Percentiles rank a stretch among this genome's conserved stretches.
These are phyloP conservation scores for Cochlearia excelsa DNA, from an alignment of 345 rosid species.

Conservation along the genomic window DNA sequence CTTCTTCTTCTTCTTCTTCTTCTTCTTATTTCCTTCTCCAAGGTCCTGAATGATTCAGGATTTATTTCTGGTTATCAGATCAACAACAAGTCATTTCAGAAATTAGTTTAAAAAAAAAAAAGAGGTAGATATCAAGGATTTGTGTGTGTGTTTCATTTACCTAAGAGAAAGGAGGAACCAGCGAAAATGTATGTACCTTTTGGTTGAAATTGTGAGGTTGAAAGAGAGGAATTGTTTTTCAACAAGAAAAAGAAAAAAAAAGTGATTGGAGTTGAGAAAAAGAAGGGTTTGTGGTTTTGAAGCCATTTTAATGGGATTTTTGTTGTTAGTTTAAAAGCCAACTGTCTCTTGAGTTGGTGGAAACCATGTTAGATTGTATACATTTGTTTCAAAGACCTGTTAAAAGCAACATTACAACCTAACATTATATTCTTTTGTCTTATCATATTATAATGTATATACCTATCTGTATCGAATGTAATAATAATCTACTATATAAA, in stretches of 20 bases:
- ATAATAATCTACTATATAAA: too few species aligned
- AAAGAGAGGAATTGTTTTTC: conserved; percentile 8
- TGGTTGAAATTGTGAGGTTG: conserved; percentile 41
- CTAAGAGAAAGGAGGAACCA: conserved; percentile 44
- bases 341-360: conserved; percentile 37
- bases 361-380: conserved; percentile 29
- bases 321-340: conserved; percentile 30
- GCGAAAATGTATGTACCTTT: conserved; percentile 37
- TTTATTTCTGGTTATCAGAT: background rate
- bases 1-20: background rate
- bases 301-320: conserved; percentile 5
- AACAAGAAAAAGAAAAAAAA: background rate
- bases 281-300: conserved; percentile 46
- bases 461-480: too few species aligned
- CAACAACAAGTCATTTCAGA: conserved; percentile 28
- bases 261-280: conserved; percentile 43
- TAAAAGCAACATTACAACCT: conserved; percentile 21
- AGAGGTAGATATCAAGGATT: conserved; percentile 9
- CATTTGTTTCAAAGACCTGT: conserved; percentile 8
- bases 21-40: conserved; percentile 25
- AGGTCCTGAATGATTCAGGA: conserved; percentile 23
- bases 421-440: conserved; percentile 6
- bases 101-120: conserved; percentile 19
- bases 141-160: conserved; percentile 7
- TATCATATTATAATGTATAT: too few species aligned